Conservation (phyloP, 2,329 filamentous ascomycete species). For the Colletotrichum scovillei region DNA sequence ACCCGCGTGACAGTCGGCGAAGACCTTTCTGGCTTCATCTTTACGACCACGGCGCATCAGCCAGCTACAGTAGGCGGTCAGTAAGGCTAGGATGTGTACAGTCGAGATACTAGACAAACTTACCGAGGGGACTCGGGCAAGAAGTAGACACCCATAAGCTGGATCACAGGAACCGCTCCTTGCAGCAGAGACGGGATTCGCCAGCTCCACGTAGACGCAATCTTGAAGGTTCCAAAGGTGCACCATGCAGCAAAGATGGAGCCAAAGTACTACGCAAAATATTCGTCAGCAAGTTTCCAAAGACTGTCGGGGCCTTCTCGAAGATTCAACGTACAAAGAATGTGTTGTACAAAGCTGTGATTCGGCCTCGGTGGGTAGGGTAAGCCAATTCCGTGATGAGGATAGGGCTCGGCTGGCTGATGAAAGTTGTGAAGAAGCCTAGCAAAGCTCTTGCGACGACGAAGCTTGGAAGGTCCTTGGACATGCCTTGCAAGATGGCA, state of each 20-base stretch:
- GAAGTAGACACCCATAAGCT: conserved; percentile 19
- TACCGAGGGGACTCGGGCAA: conserved; percentile 67
- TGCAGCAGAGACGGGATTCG: conserved; percentile 42
- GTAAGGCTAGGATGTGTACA: not conserved
- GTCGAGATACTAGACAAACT: not conserved
- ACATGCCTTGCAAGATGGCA: conserved; percentile 42
- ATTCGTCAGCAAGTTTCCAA: not conserved
- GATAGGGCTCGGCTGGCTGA: conserved; percentile 44
- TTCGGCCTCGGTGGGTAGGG: conserved; percentile 46
- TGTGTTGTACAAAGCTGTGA: conserved; percentile 58
- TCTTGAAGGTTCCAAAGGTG: conserved; percentile 45
- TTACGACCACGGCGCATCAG: conserved; percentile 65
- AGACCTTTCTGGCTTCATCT: conserved; percentile 62
- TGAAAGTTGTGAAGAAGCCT: conserved; percentile 46
- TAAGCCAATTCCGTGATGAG: conserved; percentile 49
- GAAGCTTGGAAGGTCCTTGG: conserved; percentile 42
- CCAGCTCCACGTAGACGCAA: conserved; percentile 45
- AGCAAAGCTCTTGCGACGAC: conserved; percentile 47
- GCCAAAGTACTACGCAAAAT: conserved; percentile 47
- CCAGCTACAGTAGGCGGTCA: conserved; percentile 55
- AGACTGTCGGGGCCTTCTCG: too few relatives aligned
- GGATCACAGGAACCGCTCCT: conserved; percentile 53
- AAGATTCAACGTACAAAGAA: conserved; percentile 32
- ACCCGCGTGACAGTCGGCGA: conserved; percentile 62
- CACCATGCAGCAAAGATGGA: conserved; percentile 43